phyloP scores from a whole-genome alignment of 1,139 yeast genomes.

The Magnusiomyces tetraspermus region DNA sequence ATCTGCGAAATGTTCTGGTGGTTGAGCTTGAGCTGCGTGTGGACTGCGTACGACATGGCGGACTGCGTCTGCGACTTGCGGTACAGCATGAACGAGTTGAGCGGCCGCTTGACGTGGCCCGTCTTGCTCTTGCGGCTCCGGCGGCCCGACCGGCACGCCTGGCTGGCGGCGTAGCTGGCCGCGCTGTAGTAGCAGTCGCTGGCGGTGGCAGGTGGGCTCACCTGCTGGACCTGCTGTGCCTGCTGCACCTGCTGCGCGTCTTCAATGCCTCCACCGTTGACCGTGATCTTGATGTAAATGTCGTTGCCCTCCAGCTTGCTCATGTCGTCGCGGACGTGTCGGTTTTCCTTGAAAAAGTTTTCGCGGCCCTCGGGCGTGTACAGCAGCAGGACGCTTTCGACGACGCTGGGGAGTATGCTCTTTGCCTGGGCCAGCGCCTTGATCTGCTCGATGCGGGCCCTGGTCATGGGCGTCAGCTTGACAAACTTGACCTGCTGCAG shows the following conservation, averaged over 20 bases:
- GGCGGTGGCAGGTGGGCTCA: too few species aligned
- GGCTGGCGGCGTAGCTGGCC: constrained; percentile 4
- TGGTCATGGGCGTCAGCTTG: constrained; percentile 27
- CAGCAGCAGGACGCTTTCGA: constrained; percentile 26
- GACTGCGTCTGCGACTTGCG: constrained; percentile 38
- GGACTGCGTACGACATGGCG: constrained; percentile 35
- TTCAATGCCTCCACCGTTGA: constrained; percentile 23
- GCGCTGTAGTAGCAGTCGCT: constrained; percentile 4
- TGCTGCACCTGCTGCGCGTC: constrained; percentile 10
- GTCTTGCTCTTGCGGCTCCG: constrained; percentile 22
- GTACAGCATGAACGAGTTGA: constrained; percentile 44
- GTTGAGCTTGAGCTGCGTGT: constrained; percentile 33
- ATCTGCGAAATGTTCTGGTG: constrained; percentile 38
- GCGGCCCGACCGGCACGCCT: constrained; percentile 11
- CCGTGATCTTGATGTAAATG: constrained; percentile 24
- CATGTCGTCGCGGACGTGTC: constrained; percentile 6
- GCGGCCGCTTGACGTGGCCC: constrained; percentile 39
- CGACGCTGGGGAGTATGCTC: constrained; percentile 27
- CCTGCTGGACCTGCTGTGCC: neutral
- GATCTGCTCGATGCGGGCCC: constrained; percentile 23
- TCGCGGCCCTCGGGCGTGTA: constrained; percentile 18
- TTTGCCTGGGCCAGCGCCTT: constrained; percentile 25
- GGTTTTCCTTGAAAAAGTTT: constrained; percentile 6
- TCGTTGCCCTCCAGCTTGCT: constrained; percentile 21
- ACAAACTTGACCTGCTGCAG: constrained; percentile 19